Conservation (phyloP, 306 rosid species). For the Argentina anserina region DNA sequence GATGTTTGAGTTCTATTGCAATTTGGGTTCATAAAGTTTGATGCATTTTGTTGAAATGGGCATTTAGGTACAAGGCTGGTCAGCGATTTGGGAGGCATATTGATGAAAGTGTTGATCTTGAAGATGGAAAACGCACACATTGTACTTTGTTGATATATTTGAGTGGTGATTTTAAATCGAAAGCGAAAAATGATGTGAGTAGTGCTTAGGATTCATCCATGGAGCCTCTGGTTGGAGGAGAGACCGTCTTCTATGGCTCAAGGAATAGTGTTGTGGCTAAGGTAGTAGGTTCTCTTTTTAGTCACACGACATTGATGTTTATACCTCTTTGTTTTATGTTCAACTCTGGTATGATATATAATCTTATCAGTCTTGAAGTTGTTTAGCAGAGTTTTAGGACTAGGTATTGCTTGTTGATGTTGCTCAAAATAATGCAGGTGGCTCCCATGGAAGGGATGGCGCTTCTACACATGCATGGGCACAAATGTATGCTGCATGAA, state of each 20-base stretch:
- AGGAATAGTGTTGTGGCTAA: slow-evolving; percentile 71
- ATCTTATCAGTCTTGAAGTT: not conserved
- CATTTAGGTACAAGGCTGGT: slow-evolving; percentile 71
- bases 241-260: slow-evolving; percentile 79
- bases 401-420: slow-evolving; percentile 29
- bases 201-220: slow-evolving; percentile 34
- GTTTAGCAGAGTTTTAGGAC: slow-evolving; percentile 8
- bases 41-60: slow-evolving; percentile 10
- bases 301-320: not conserved
- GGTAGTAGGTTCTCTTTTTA: slow-evolving; percentile 40
- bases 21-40: not conserved
- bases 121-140: slow-evolving; percentile 62
- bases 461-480: too few relatives aligned
- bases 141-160: slow-evolving; percentile 81
- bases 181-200: slow-evolving; percentile 38
- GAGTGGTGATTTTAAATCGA: slow-evolving; percentile 51
- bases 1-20: not conserved
- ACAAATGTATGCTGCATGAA: too few relatives aligned
- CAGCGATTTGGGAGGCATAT: slow-evolving; percentile 88
- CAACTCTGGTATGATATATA: not conserved
- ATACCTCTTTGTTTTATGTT: too few relatives aligned
- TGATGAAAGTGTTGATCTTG: slow-evolving; percentile 79
- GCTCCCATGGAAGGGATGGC: too few relatives aligned
- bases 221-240: slow-evolving; percentile 78
- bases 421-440: too few relatives aligned